Conservation (phyloP, 768 basidiomycete species). For the Glaciozyma antarctica region DNA sequence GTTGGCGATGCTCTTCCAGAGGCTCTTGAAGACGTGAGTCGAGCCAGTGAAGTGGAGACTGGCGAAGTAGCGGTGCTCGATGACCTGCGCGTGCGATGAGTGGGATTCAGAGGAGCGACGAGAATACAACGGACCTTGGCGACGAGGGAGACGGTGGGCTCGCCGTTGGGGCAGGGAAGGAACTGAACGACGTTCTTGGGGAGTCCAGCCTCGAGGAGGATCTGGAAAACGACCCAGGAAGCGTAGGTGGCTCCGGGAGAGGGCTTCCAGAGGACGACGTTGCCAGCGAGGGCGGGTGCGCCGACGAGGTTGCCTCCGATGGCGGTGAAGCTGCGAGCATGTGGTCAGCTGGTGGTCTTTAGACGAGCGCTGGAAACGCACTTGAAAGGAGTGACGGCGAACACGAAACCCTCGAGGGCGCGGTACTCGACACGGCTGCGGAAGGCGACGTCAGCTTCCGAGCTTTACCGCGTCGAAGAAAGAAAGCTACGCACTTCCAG, state of each 20-base stretch:
- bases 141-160: slow-evolving; percentile 38
- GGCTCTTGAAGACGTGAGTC: slow-evolving; percentile 82
- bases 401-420: slow-evolving; percentile 93
- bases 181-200: slow-evolving; percentile 95
- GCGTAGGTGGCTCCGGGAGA: slow-evolving; percentile 91
- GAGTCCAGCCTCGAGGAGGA: slow-evolving; percentile 85
- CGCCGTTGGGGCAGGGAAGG: slow-evolving; percentile 75
- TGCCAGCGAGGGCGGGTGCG: slow-evolving; percentile 89
- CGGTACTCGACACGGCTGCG: slow-evolving; percentile 87
- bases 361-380: slow-evolving; percentile 5
- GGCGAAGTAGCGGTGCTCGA: slow-evolving; percentile 68
- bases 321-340: slow-evolving; percentile 58
- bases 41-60: slow-evolving; percentile 94
- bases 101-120: neutral
- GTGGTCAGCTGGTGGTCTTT: neutral
- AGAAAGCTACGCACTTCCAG: slow-evolving; percentile 69
- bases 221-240: slow-evolving; percentile 83
- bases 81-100: slow-evolving; percentile 59
- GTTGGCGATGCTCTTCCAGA: slow-evolving; percentile 88
- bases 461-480: neutral
- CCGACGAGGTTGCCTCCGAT: slow-evolving; percentile 86
- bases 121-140: slow-evolving; percentile 1
- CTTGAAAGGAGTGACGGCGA: slow-evolving; percentile 97
- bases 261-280: slow-evolving; percentile 94
- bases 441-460: neutral